A percentile compares a stretch with the other conserved stretches of the same genome.
Conservation (phyloP, 176 grass and related monocot species). For the Triticum monococcum region DNA sequence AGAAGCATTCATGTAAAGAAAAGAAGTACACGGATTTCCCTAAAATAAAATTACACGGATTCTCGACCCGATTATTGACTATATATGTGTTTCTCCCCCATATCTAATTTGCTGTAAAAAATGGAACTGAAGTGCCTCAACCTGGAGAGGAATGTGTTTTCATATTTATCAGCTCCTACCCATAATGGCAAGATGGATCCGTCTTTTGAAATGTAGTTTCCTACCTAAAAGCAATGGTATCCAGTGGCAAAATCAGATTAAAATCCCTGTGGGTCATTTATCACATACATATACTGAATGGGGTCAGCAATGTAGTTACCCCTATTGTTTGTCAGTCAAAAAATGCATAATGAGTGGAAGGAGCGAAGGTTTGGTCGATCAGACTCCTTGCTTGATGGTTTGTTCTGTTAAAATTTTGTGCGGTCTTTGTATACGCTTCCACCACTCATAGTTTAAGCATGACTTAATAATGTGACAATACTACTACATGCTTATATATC, state of each 20-base stretch:
- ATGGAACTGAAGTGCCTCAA: neutral
- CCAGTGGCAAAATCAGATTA: neutral
- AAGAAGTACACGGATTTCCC: too few species aligned
- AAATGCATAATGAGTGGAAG: neutral
- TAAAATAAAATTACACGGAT: too few species aligned
- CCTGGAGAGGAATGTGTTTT: neutral
- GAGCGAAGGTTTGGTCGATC: neutral
- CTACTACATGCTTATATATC: neutral
- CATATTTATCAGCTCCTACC: neutral
- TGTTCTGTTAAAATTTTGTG: neutral
- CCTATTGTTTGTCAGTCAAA: too few species aligned
- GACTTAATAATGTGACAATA: neutral
- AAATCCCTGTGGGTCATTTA: neutral
- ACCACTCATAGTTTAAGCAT: neutral
- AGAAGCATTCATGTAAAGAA: too few species aligned
- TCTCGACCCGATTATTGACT: neutral
- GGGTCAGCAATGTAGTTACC: neutral
- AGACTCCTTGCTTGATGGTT: neutral
- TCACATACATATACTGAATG: neutral
- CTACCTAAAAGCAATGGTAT: neutral
- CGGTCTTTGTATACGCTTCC: neutral
- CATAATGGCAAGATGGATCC: neutral
- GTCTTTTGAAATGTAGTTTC: neutral
- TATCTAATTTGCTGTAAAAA: neutral
- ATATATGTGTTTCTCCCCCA: neutral